These are phyloP conservation scores for Panaeolus cyanescens DNA, from an alignment of 768 basidiomycete genomes.

Conservation along the genomic window DNA sequence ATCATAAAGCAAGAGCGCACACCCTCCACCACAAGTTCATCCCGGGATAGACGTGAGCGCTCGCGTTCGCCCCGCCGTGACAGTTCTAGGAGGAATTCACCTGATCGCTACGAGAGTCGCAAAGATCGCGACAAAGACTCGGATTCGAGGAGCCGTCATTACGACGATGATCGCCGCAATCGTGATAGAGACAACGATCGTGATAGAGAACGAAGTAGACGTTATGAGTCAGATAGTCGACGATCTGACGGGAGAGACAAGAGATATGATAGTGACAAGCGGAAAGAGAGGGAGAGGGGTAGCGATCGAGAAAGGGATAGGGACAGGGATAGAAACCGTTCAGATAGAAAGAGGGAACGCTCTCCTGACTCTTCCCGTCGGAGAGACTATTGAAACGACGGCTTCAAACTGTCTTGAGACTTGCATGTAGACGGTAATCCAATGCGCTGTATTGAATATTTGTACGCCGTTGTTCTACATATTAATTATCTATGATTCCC, in stretches of 20 bases:
- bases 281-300: constrained; percentile 20
- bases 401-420: neutral
- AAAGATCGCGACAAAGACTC: constrained; percentile 12
- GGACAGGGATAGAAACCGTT: constrained; percentile 9
- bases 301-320: constrained; percentile 13
- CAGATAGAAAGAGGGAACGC: constrained; percentile 10
- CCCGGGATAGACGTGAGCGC: constrained; percentile 33
- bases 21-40: constrained; percentile 16
- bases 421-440: neutral
- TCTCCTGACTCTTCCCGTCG: constrained; percentile 10
- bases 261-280: constrained; percentile 29
- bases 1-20: constrained; percentile 68
- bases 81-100: constrained; percentile 45
- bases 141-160: constrained; percentile 5
- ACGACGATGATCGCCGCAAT: constrained; percentile 16
- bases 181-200: constrained; percentile 30
- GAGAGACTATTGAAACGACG: constrained; percentile 6
- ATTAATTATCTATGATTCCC: neutral
- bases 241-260: constrained; percentile 32
- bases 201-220: constrained; percentile 26
- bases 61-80: constrained; percentile 41
- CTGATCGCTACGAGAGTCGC: constrained; percentile 32
- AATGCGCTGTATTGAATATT: neutral
- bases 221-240: constrained; percentile 26
- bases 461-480: neutral